phyloP scores from a whole-genome alignment of 2,329 filamentous ascomycete genomes.

The Phaeosphaeriaceae sp. region DNA sequence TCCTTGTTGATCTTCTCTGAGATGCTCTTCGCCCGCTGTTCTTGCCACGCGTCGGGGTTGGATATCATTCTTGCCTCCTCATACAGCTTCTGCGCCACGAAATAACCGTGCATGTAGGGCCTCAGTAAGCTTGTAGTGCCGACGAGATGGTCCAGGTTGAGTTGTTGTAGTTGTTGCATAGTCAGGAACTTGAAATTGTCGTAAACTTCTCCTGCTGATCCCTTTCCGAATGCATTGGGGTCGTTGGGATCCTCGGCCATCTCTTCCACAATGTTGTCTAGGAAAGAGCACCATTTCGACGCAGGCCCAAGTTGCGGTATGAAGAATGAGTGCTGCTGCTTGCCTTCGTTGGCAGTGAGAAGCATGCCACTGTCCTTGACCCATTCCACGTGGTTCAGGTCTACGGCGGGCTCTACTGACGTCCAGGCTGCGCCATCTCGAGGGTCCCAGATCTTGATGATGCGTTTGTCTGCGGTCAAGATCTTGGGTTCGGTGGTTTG shows the following conservation, averaged over 20 bases:
- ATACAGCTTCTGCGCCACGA: constrained; percentile 92
- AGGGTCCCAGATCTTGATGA: constrained; percentile 96
- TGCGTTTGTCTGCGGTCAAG: constrained; percentile 89
- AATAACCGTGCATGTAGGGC: constrained; percentile 99
- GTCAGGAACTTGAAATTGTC: constrained; percentile 99
- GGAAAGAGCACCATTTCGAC: constrained; percentile 93
- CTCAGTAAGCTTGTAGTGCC: constrained; percentile 88
- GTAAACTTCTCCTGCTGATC: constrained; percentile 80
- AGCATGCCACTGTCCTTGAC: constrained; percentile 93
- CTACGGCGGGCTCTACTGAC: constrained; percentile 90
- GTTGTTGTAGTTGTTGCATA: constrained; percentile 79
- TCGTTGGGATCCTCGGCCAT: constrained; percentile 85
- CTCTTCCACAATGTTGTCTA: constrained; percentile 97
- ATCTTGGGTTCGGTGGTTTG: constrained; percentile 75
- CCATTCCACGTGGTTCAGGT: constrained; percentile 94
- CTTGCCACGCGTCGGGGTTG: constrained; percentile 92
- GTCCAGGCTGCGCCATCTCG: constrained; percentile 88
- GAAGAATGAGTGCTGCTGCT: constrained; percentile 94
- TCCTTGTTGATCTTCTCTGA: constrained; percentile 97
- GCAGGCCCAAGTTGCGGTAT: constrained; percentile 92
- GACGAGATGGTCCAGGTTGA: constrained; percentile 87
- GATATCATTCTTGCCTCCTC: constrained; percentile 92
- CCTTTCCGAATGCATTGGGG: constrained; percentile 60
- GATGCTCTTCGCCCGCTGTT: constrained; percentile 88
- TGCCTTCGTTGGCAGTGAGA: constrained; percentile 93